Evolutionary conservation across 2,329 filamentous ascomycete species (phyloP), one percentile per base, ranked within the genome.

Genomic region (Thelonectria olida): DNA sequence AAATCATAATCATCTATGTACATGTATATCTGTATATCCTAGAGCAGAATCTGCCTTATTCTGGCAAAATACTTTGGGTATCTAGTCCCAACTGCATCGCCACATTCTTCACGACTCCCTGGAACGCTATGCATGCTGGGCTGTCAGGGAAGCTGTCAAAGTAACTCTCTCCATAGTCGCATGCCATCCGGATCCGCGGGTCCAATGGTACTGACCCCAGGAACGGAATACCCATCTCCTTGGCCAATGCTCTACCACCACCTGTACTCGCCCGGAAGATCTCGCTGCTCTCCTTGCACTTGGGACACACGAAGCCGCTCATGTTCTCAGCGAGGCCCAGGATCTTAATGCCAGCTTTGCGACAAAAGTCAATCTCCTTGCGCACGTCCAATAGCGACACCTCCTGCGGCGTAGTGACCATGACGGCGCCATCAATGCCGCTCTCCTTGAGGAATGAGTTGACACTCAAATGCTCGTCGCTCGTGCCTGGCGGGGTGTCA

Each of bases 281-380:
- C 75, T 97, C 88, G 71, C 85, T 90, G 75, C 88, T 82, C 67
- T 93, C 89, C 55, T 88, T 92, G 78, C 96, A 99, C 58, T 92
- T 95, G 9, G 94, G 94, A 74, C 96, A 99, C 54, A 99, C 94
- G 71, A 98, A 99, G 4, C 93, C 93, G 60, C 90, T 92, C 96
- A 99, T 99, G 74, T 99, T 99, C 82, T 99, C 96, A 15, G 97
- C 96, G 39, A 99, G 82, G 0, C 96, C 96, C 4, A 99, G 78
- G 7, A 99, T 88, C 48, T 84, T 86, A 68, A 99, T 98, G 4
- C 92, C 93, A 1, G 96, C 96, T 79, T 99, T 99, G 60, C 89
- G 85, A 79, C 96, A 99, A 74, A 99, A 99, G 74, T 99, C 95
- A 60, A 99, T 95, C 78, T 99, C 96, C 79, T 97, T 98, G 68